A percentile compares a stretch with the other conserved stretches of the same genome.
Conservation (phyloP, 768 basidiomycete species). For the button mushroom (Agaricus bisporus) region DNA sequence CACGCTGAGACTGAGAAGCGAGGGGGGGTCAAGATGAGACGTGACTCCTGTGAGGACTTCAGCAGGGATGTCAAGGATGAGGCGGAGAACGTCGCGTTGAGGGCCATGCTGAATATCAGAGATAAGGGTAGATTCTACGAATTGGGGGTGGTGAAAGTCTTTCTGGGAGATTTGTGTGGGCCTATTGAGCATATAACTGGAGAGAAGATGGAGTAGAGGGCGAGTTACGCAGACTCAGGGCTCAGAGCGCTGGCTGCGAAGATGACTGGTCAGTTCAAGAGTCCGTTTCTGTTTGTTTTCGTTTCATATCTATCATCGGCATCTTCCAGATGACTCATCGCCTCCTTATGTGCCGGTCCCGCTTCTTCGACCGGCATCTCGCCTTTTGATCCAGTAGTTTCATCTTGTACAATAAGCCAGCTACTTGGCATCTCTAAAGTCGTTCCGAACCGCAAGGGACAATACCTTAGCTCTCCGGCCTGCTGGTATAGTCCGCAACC, state of each 20-base stretch:
- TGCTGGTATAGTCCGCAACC: background rate
- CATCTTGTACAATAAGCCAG: no score
- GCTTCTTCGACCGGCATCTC: background rate
- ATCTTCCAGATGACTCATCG: constrained; percentile 8
- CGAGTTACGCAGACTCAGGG: constrained; percentile 19
- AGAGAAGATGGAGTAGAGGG: constrained; percentile 11
- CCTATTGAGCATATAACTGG: constrained; percentile 67
- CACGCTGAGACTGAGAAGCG: constrained; percentile 50
- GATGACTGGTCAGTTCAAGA: constrained; percentile 12
- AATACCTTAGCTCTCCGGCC: background rate
- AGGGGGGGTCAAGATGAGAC: constrained; percentile 59
- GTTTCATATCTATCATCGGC: background rate
- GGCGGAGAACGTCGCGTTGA: constrained; percentile 21
- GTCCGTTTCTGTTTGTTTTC: background rate
- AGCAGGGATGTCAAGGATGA: constrained; percentile 50
- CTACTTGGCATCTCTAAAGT: no score
- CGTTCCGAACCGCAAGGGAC: no score
- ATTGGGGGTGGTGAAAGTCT: constrained; percentile 26
- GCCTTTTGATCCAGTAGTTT: no score
- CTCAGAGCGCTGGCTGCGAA: constrained; percentile 19
- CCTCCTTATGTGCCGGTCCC: background rate
- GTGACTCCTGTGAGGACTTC: constrained; percentile 78
- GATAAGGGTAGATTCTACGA: constrained; percentile 20
- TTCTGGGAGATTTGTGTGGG: constrained; percentile 35
- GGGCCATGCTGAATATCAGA: constrained; percentile 45